Evolutionary conservation across 2,329 filamentous ascomycete genomes (phyloP), one percentile per base, ranked within the genome.

Genomic region (Ophiocordyceps camponoti-saundersi): DNA sequence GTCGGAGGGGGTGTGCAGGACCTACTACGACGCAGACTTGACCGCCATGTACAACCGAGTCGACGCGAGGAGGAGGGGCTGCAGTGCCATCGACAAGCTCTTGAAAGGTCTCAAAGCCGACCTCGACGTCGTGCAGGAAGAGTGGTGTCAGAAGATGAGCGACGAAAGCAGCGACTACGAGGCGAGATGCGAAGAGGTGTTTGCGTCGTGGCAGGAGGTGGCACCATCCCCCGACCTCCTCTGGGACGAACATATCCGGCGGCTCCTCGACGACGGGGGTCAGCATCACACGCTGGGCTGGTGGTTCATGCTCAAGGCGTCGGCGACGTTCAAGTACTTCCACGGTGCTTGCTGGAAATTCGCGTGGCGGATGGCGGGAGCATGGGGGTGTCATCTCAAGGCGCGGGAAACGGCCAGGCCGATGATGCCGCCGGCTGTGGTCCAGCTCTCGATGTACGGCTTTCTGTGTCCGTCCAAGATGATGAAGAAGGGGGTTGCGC

Each of bases 281-380:
- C 45, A 49, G 3, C 50, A 60, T 16, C 47, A 51, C 0, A 41
- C 53, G 1, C 59, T 62, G 12, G 66, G 62, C 23, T 56, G 52
- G 3, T 78, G 72, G 72, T 61, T 65, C 3, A 56, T 73, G 3
- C 57, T 77, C 16, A 72, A 73, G 48, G 74, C 73, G 0, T 74
- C 72, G 1, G 60, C 60, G 3, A 57, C 64, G 3, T 76, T 73
- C 54, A 65, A 65, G 41, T 40, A 59, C 34, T 61, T 65, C 51
- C 45, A 49, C 0, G 48, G 4, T 0, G 49, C 45, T 0, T 48
- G 57, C 0, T 18, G n/a, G 36, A 52, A 41, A 0, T 68, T 76
- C 46, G 54, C 62, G 1, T 77, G 71, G 70, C 57, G 56, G 12
- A 63, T 77, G 49, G 67, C 67, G 0, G 73, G 73, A 4, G 18